These are phyloP conservation scores for Phellinidium pouzarii DNA, from an alignment of 1,284 basidiomycete species.

Conservation along the genomic window DNA sequence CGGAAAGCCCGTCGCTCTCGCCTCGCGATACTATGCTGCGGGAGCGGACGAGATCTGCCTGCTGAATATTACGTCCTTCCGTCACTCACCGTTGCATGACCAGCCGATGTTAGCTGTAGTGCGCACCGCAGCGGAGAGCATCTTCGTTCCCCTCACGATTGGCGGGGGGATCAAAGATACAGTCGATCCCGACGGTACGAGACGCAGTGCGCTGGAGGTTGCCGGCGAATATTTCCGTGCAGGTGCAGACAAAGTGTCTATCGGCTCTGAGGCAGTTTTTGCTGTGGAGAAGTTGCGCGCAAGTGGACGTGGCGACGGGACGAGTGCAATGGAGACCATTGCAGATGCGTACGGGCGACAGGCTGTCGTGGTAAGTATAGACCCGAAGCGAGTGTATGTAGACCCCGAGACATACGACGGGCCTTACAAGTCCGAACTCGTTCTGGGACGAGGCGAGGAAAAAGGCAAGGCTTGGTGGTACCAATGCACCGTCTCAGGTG, in stretches of 20 bases:
- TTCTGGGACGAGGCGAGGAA: constrained; percentile 51
- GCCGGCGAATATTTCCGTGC: constrained; percentile 95
- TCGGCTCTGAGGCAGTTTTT: constrained; percentile 92
- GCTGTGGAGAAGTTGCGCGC: constrained; percentile 82
- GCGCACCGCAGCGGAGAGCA: constrained; percentile 79
- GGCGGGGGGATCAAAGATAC: constrained; percentile 98
- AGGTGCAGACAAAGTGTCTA: constrained; percentile 97
- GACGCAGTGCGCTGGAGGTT: constrained; percentile 84
- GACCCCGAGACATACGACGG: constrained; percentile 62
- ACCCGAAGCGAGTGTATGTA: constrained; percentile 88
- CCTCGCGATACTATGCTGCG: constrained; percentile 78
- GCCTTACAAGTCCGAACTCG: constrained; percentile 61
- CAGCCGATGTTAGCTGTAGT: constrained; percentile 99
- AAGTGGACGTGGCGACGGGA: constrained; percentile 49
- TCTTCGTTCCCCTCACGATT: constrained; percentile 98
- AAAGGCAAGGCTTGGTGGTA: constrained; percentile 94
- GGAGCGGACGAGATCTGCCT: constrained; percentile 97
- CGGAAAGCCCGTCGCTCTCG: constrained; percentile 93
- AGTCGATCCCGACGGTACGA: constrained; percentile 91
- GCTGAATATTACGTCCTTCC: constrained; percentile 99
- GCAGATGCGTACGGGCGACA: constrained; percentile 89
- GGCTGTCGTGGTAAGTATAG: constrained; percentile 96
- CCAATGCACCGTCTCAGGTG: constrained; percentile 94
- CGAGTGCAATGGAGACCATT: constrained; percentile 94
- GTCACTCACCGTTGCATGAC: constrained; percentile 89